phyloP scores from a whole-genome alignment of 768 basidiomycete genomes.

The Gloeophyllum trabeum region DNA sequence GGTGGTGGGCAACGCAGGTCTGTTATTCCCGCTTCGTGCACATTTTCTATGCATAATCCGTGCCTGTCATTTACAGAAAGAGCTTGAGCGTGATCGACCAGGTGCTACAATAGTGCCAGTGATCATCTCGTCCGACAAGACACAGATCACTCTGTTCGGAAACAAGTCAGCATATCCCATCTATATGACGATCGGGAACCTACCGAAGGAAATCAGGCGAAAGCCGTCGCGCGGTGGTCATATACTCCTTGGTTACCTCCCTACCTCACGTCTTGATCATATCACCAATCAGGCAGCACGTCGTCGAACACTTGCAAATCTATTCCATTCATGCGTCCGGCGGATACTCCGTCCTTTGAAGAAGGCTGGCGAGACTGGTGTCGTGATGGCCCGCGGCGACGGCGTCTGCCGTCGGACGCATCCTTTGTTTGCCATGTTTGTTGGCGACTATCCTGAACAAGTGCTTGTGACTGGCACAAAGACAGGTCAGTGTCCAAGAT shows the following conservation, averaged over 20 bases:
- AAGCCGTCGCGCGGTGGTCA: constrained; percentile 7
- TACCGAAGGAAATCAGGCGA: constrained; percentile 10
- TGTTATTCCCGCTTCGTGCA: neutral
- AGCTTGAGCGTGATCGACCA: constrained; percentile 1
- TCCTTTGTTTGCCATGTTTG: constrained; percentile 11
- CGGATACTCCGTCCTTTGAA: constrained; percentile 6
- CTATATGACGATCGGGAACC: constrained; percentile 18
- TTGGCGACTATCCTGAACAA: constrained; percentile 15
- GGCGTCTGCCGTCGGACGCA: constrained; percentile 6
- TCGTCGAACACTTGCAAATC: neutral
- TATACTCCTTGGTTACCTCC: constrained; percentile 17
- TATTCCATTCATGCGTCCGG: constrained; percentile 12
- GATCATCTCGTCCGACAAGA: constrained; percentile 12
- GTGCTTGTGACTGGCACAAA: constrained; percentile 7
- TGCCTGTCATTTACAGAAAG: neutral
- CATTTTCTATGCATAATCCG: neutral
- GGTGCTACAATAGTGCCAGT: constrained; percentile 10
- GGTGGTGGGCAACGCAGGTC: constrained; percentile 8
- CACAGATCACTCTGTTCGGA: constrained; percentile 10
- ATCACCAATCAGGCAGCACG: neutral
- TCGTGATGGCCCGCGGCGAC: constrained; percentile 9
- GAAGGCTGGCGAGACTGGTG: constrained; percentile 7
- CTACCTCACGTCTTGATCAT: constrained; percentile 5
- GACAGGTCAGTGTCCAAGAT: constrained; percentile 1
- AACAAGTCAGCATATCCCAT: constrained; percentile 17